These are phyloP conservation scores for Larix kaempferi DNA, from an alignment of 75 land plant species.

Conservation along the genomic window DNA sequence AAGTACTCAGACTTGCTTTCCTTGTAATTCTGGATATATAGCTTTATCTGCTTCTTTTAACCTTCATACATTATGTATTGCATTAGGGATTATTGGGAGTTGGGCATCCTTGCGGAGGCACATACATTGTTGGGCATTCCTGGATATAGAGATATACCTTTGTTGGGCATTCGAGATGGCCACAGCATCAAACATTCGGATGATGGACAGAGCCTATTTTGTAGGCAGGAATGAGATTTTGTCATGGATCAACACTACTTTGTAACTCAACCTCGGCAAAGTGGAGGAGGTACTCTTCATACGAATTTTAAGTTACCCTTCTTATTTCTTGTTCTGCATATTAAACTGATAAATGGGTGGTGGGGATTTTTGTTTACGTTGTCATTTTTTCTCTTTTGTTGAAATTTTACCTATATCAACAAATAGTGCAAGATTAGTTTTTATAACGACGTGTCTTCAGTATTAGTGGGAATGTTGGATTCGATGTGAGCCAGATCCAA, in stretches of 20 bases:
- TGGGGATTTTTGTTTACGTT: not conserved
- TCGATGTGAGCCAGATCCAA: not conserved
- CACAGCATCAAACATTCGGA: constrained; percentile 83
- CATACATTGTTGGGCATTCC: not conserved
- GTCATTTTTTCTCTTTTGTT: not conserved
- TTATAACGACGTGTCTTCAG: not conserved
- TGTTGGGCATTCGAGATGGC: constrained; percentile 1
- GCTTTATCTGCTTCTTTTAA: too few relatives aligned
- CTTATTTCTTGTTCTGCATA: not conserved
- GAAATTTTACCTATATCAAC: too few relatives aligned
- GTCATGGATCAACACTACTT: constrained; percentile 88
- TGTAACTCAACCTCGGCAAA: constrained; percentile 79
- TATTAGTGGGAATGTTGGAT: not conserved
- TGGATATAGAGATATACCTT: not conserved
- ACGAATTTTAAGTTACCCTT: not conserved
- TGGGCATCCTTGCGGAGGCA: not conserved
- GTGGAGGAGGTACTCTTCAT: constrained; percentile 73
- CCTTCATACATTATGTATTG: not conserved
- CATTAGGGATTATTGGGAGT: not conserved
- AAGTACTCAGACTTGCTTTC: not conserved
- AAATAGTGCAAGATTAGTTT: not conserved
- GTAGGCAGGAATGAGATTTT: constrained; percentile 92
- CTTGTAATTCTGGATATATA: not conserved
- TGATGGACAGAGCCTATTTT: constrained; percentile 96
- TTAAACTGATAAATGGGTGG: not conserved